Evolutionary conservation across 805 yeast genomes (phyloP).

Genomic region (Lipomyces spencermartinsiae): DNA sequence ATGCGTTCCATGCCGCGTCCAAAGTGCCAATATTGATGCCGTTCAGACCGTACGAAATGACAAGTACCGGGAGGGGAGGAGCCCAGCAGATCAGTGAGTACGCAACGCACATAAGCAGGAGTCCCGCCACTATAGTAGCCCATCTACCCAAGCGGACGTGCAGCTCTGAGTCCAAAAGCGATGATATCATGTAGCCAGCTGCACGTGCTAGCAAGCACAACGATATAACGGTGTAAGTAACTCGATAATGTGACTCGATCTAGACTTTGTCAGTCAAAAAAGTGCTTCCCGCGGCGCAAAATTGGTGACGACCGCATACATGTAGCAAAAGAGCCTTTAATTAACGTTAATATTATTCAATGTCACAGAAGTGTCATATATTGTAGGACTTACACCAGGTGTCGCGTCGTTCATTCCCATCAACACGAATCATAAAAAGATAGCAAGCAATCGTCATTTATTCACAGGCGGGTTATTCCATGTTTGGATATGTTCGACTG

Average conservation of each 20-base stretch:
- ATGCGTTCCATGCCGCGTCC: conserved; percentile 60
- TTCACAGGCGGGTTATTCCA: conserved; percentile 30
- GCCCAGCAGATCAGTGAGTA: conserved; percentile 57
- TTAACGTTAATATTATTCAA: background rate
- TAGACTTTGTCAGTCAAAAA: conserved; percentile 41
- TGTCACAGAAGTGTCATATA: background rate
- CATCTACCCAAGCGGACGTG: conserved; percentile 52
- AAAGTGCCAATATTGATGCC: conserved; percentile 61
- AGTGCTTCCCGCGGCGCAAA: too few relatives aligned
- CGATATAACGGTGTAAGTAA: conserved; percentile 60
- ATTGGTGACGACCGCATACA: background rate
- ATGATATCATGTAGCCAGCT: conserved; percentile 59
- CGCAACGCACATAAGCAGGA: conserved; percentile 49
- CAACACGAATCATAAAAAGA: conserved; percentile 30
- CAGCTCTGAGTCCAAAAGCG: conserved; percentile 54
- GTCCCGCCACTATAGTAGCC: conserved; percentile 51
- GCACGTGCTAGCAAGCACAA: conserved; percentile 64
- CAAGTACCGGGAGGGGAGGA: conserved; percentile 57
- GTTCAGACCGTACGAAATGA: conserved; percentile 59
- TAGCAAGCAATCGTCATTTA: conserved; percentile 15
- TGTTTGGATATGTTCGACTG: conserved; percentile 8
- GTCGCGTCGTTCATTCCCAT: conserved; percentile 55
- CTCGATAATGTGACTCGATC: conserved; percentile 56
- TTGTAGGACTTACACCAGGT: conserved; percentile 53
- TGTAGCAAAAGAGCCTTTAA: conserved; percentile 10